Base-by-base conservation (phyloP, 2,329 filamentous ascomycete species). In the Stemphylium lycopersici region DNA sequence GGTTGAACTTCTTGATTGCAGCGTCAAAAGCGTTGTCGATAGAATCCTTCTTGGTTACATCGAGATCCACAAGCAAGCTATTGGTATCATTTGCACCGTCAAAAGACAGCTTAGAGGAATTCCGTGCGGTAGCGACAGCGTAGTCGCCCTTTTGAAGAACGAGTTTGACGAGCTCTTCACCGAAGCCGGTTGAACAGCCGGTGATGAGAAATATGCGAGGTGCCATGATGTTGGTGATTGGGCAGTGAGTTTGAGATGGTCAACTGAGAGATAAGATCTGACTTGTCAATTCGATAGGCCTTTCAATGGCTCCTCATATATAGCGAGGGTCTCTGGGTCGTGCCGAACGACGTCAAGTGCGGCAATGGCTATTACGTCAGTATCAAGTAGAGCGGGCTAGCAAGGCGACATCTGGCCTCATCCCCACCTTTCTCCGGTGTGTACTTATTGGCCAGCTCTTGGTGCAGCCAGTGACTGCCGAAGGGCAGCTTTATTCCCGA, bases 61-160 rank as follows among this genome's bases (percentile, higher is more conserved):
- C 84, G 12, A 86, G 77, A 12, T 80, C 76, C 2, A 80, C 59
- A 2, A 80, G 62, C 2, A 85, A 73, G 56, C 79, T 79, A 59
- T 83, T 84, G 39, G 77, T 72, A 31, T 79, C 74, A 33, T 75
- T 77, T 2, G 76, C 69, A 31, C 75, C 70, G 24, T 74, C 68
- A 26, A 72, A 73, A 6, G 70, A 70, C 4, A 79, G 64, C 46
- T 77, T 77, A n/a, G 76, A 75, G n/a, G 71, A 73, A 62, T 79
- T 76, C 47, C 78, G 76, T 18, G 78, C 78, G 4, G 79, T 81
- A 13, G 79, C 78, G 37, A 79, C 73, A 31, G 78, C 78, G 43
- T 76, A 69, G 55, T 80, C 77, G 44, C 78, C 78, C 26, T 76
- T 73, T 7, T 68, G 51, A n/a, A 80, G 66, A 15, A 74, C 70